Evolutionary conservation across 106 monocot genomes (phyloP), one percentile per base, ranked within the genome.

Genomic region (Iris macrosiphon): DNA sequence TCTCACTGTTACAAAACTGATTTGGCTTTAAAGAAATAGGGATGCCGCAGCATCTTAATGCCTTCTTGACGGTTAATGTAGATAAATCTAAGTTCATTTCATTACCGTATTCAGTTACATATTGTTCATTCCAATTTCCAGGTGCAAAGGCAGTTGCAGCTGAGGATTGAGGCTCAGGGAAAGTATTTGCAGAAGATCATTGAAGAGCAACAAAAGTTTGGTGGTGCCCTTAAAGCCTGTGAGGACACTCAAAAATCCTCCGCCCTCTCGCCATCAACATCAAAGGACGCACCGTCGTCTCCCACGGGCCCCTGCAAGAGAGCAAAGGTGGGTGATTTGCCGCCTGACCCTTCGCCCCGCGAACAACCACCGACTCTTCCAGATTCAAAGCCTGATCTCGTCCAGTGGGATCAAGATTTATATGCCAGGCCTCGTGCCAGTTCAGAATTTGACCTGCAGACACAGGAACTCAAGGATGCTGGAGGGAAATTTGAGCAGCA

Each of bases 91-190:
- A n/a, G n/a, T n/a, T n/a, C n/a, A n/a, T n/a, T n/a, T n/a, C n/a
- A n/a, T n/a, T n/a, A n/a, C n/a, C n/a, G n/a, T n/a, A n/a, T n/a
- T n/a, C n/a, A n/a, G n/a, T n/a, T n/a, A n/a, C n/a, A n/a, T n/a
- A n/a, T n/a, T n/a, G n/a, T n/a, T n/a, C n/a, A n/a, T n/a, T n/a
- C n/a, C n/a, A n/a, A n/a, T n/a, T 60, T 41, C 55, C 25, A 87
- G 87, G 81, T 87, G 33, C 87, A 87, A 61, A 81, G 67, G 42
- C 77, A 78, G 38, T 43, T 81, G 52, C 87, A 87, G 49, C 66
- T 87, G 31, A 66, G 86, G 57, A 87, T 87, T 39, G 87, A 87
- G 75, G 87, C 87, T 19, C 87, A 87, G 30, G 81, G 77, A 39
- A 70, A 45, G 48, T 87, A 87, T 35, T 55, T 81, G 26, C 74